A percentile compares a stretch with the other conserved stretches of the same genome.
Evolutionary conservation across 192 early-diverging fungal genomes (phyloP).

Genomic region (Spizellomyces punctatus): DNA sequence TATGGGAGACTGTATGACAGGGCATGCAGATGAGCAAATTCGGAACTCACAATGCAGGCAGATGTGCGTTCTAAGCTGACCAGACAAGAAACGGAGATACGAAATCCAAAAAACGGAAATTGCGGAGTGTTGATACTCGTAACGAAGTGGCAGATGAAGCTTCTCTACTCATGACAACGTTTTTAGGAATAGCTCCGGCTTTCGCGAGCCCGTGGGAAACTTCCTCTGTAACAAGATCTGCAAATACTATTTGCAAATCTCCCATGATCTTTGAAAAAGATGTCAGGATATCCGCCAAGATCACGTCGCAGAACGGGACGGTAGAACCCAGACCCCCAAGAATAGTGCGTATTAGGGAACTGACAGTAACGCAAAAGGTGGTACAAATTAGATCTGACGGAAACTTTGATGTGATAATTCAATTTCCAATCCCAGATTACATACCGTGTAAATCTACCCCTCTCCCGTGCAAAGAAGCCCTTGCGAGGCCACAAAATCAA

Average conservation of each 20-base stretch:
- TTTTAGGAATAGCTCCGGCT: too few relatives aligned
- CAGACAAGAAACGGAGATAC: slow-evolving; percentile 64
- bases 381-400: too few relatives aligned
- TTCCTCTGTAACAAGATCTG: slow-evolving; percentile 47
- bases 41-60: background rate
- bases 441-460: slow-evolving; percentile 41
- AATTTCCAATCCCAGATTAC: slow-evolving; percentile 5
- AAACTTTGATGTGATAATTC: slow-evolving; percentile 7
- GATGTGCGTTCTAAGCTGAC: slow-evolving; percentile 38
- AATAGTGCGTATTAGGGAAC: slow-evolving; percentile 40
- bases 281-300: slow-evolving; percentile 94
- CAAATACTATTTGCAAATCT: slow-evolving; percentile 72
- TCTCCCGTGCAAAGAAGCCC: slow-evolving; percentile 36
- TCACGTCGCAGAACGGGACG: slow-evolving; percentile 69
- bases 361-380: background rate
- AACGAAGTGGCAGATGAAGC: too few relatives aligned
- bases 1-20: slow-evolving; percentile 66
- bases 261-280: slow-evolving; percentile 89
- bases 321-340: slow-evolving; percentile 38
- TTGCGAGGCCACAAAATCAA: slow-evolving; percentile 26
- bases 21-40: background rate
- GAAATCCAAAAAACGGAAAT: background rate
- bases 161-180: too few relatives aligned
- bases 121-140: too few relatives aligned
- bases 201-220: background rate